Base-by-base conservation (phyloP, 257 asterid species). In the Solanum appendiculatum region DNA sequence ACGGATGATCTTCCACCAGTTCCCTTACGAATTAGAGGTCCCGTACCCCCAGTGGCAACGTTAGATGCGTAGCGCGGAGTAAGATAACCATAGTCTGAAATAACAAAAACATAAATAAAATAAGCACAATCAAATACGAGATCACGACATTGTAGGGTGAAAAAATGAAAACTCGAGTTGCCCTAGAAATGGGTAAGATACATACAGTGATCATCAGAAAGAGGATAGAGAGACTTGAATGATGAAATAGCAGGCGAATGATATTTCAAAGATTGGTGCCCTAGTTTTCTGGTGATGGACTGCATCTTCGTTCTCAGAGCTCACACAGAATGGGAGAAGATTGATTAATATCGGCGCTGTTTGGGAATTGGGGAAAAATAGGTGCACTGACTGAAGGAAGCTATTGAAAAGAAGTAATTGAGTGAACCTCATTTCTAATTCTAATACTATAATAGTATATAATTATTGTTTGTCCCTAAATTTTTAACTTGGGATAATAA, bases 1-100 rank as follows among this genome's bases (percentile, higher is more conserved):
- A 97, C 98, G 66, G 99, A 97, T 54, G 99, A 97, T 92, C 99
- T 95, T 86, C 99, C 99, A 40, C 99, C 99, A 74, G 99, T 97
- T 40, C 99, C 99, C 94, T 95, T 97, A 64, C 99, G 98, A 82
- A 92, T 93, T 80, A 97, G 91, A 89, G 94, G 98, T 40, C 99
- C 99, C 83, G 91, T 91, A 77, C 98, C 98, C 89, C 91, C 89
- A 90, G 98, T 90, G 87, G 98, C 88, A 84, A 97, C 91, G 69
- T 90, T 90, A 85, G 98, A 96, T 87, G 97, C 91, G 64, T 87
- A 87, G 88, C 98, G 91, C 85, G 93, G 94, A 86, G 86, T 90
- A 75, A 92, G 92, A 87, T 83, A 89, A 66, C 96, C 98, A 93
- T 91, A 88, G 88, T 85, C 99, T 96, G 92, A 85, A 90, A 86